Conservation (phyloP, 139 green algal species). For the Closterium sp. region DNA sequence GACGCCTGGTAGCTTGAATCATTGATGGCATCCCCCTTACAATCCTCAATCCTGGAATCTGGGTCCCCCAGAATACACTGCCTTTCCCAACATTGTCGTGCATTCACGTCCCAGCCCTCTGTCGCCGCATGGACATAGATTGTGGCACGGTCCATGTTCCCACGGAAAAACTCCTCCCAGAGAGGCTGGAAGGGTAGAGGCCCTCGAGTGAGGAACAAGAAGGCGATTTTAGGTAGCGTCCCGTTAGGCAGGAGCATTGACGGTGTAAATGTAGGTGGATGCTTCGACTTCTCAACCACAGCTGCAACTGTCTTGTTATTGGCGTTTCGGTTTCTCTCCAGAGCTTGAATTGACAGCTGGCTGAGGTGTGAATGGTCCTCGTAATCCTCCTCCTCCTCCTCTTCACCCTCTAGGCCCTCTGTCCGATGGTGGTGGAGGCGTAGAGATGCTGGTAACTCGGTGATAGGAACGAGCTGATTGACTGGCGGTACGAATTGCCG, state of each 20-base stretch:
- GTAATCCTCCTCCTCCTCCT: background rate
- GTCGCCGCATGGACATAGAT: slow-evolving; percentile 22
- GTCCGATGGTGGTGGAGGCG: background rate
- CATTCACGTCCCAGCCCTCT: background rate
- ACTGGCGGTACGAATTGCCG: background rate
- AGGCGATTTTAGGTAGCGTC: slow-evolving; percentile 35
- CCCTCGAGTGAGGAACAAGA: slow-evolving; percentile 49
- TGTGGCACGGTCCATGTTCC: background rate
- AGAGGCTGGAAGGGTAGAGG: slow-evolving; percentile 33
- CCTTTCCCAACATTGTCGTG: background rate
- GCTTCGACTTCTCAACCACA: background rate
- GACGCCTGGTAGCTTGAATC: slow-evolving; percentile 9
- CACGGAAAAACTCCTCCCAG: slow-evolving; percentile 41
- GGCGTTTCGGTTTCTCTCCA: background rate
- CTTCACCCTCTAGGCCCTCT: background rate
- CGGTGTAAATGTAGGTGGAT: background rate
- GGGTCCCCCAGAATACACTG: background rate
- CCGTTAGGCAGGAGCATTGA: background rate
- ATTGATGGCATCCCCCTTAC: background rate
- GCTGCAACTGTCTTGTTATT: background rate
- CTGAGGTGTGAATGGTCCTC: background rate
- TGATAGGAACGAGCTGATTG: background rate
- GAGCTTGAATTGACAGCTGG: background rate
- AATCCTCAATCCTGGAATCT: slow-evolving; percentile 1
- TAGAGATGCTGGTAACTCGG: background rate